Conservation (phyloP, 805 yeast species). For the Starmerella cellae region DNA sequence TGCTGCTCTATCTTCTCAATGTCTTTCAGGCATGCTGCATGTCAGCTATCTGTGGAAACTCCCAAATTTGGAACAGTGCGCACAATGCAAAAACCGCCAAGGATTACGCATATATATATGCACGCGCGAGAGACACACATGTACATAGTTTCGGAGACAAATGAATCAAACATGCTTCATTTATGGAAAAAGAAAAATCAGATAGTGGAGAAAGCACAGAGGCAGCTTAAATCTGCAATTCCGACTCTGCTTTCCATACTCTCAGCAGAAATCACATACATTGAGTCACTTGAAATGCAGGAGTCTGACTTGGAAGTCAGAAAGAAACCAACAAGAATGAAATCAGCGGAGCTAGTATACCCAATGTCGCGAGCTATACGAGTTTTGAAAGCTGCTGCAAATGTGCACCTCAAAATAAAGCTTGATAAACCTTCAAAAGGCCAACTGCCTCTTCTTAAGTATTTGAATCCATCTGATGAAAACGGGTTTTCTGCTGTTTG, state of each 20-base stretch:
- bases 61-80: too few relatives aligned
- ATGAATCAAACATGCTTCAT: not conserved
- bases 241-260: not conserved
- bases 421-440: not conserved
- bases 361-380: not conserved
- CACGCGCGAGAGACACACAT: too few relatives aligned
- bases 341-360: not conserved
- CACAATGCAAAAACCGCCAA: too few relatives aligned
- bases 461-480: conserved; percentile 2
- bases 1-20: too few relatives aligned
- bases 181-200: not conserved
- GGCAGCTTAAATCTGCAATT: not conserved
- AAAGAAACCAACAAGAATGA: too few relatives aligned
- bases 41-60: too few relatives aligned
- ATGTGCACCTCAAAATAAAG: conserved; percentile 9
- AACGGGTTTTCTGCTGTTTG: conserved; percentile 1
- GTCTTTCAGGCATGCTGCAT: too few relatives aligned
- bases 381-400: conserved; percentile 6
- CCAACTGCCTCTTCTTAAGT: conserved; percentile 1
- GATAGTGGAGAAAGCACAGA: not conserved
- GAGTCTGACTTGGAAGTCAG: too few relatives aligned
- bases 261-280: not conserved
- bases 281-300: not conserved
- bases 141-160: too few relatives aligned
- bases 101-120: too few relatives aligned